These are phyloP conservation scores for Fusarium decemcellulare DNA, from an alignment of 2,329 filamentous ascomycete species.

Conservation along the genomic window DNA sequence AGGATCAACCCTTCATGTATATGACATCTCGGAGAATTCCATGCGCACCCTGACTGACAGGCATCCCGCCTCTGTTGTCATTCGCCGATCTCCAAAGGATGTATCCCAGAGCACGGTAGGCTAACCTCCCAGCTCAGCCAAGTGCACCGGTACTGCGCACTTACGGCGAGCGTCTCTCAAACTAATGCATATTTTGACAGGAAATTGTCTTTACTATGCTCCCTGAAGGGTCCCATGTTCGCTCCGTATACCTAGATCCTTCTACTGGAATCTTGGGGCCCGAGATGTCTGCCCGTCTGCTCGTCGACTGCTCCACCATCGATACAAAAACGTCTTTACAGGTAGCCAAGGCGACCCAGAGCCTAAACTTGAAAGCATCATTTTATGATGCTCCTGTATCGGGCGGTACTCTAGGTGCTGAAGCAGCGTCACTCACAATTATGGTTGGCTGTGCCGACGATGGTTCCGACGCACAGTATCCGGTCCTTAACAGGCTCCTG, in stretches of 20 bases:
- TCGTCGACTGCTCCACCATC: constrained; percentile 26
- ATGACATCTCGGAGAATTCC: constrained; percentile 5
- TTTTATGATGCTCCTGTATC: constrained; percentile 28
- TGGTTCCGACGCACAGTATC: neutral
- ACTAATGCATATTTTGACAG: neutral
- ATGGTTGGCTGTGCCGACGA: constrained; percentile 17
- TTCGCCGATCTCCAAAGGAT: neutral
- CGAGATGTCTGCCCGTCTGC: neutral
- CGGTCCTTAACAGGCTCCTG: neutral
- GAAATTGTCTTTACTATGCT: constrained; percentile 25
- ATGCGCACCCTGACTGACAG: neutral
- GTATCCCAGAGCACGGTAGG: neutral
- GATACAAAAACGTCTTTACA: constrained; percentile 10
- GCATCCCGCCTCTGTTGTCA: neutral
- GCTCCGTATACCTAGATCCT: constrained; percentile 6
- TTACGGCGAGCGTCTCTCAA: too few species aligned
- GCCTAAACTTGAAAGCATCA: neutral
- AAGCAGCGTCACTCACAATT: constrained; percentile 13
- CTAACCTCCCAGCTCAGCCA: too few species aligned
- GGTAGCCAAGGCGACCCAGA: neutral
- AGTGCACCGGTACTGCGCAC: too few species aligned
- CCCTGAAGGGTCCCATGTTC: constrained; percentile 19
- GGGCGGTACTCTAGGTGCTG: constrained; percentile 19
- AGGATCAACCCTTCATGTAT: neutral
- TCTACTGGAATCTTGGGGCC: constrained; percentile 2